Percentiles rank a stretch among this genome's conserved stretches.
Conservation (phyloP, 202 grass and related monocot genomes). For the Hordeum pubiflorum region DNA sequence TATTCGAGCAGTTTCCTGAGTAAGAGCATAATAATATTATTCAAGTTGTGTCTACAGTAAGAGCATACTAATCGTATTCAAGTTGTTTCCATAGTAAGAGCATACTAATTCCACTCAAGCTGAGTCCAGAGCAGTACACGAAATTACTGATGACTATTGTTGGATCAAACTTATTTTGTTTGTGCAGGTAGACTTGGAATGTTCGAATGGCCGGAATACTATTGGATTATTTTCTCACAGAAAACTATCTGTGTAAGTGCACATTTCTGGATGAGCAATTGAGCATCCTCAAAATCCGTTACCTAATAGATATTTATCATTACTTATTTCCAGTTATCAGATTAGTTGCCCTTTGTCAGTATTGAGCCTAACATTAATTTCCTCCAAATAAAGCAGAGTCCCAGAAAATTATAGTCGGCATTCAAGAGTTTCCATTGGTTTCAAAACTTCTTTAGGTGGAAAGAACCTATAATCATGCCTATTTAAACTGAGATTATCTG, state of each 20-base stretch:
- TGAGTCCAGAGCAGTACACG: background rate
- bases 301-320: background rate
- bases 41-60: background rate
- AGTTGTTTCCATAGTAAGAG: background rate
- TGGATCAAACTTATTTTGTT: slow-evolving; percentile 19
- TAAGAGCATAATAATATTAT: background rate
- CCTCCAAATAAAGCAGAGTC: background rate
- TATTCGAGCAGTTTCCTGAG: background rate
- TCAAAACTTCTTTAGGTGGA: background rate
- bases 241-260: slow-evolving; percentile 79
- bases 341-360: background rate
- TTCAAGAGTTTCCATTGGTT: background rate
- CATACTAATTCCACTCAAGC: background rate
- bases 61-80: background rate
- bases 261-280: background rate
- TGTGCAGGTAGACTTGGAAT: slow-evolving; percentile 86
- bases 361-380: background rate
- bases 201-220: slow-evolving; percentile 61
- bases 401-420: too few relatives aligned
- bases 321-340: background rate
- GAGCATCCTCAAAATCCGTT: background rate
- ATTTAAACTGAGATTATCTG: background rate
- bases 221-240: slow-evolving; percentile 79
- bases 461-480: background rate
- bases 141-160: background rate